These are phyloP conservation scores for Cunninghamia lanceolata DNA, from an alignment of 75 land plant genomes.

Conservation along the genomic window DNA sequence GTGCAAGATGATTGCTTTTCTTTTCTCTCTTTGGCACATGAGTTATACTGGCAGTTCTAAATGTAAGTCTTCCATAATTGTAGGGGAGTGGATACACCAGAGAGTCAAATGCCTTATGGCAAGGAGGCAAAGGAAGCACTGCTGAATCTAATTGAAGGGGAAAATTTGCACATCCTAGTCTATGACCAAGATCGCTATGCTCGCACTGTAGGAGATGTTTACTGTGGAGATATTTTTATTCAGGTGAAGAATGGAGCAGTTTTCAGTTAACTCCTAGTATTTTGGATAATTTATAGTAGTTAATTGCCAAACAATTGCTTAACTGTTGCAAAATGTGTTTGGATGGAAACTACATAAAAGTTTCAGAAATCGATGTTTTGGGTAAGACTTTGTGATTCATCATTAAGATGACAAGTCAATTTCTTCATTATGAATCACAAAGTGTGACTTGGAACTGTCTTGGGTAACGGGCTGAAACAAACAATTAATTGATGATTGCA, in stretches of 20 bases:
- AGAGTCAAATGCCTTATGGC: constrained; percentile 79
- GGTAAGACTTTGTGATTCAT: too few species aligned
- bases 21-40: background rate
- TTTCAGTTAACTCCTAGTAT: background rate
- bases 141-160: constrained; percentile 57
- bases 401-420: too few species aligned
- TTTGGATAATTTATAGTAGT: too few species aligned
- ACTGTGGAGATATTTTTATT: constrained; percentile 64
- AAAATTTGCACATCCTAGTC: constrained; percentile 53
- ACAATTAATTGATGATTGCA: too few species aligned
- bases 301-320: too few species aligned
- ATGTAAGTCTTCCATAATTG: background rate
- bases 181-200: constrained; percentile 77
- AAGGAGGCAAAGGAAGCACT: constrained; percentile 71
- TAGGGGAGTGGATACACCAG: constrained; percentile 98
- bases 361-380: too few species aligned
- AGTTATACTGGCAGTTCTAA: background rate
- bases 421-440: too few species aligned
- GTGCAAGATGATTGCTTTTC: background rate
- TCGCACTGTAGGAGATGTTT: constrained; percentile 71
- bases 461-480: too few species aligned
- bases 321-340: too few species aligned
- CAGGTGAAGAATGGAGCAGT: constrained; percentile 42
- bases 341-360: too few species aligned
- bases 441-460: too few species aligned